phyloP scores from a whole-genome alignment of 306 rosid species.

The Potentilla sterilis region DNA sequence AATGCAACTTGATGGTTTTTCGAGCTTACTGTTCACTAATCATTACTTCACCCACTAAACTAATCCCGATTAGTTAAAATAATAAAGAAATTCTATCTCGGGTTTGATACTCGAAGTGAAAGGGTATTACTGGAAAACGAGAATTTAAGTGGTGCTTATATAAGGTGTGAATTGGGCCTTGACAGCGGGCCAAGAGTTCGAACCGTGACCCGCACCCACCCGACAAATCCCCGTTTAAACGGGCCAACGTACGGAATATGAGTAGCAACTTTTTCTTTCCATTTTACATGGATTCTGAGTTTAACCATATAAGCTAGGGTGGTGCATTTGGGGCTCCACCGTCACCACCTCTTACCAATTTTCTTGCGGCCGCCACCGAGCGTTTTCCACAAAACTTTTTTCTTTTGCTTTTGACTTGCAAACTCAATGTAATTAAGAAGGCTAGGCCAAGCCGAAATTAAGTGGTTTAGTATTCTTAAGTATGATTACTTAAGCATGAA shows the following conservation, averaged over 20 bases:
- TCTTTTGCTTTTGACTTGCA: background rate
- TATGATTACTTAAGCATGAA: background rate
- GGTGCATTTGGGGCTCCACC: conserved; percentile 54
- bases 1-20: conserved; percentile 54
- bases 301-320: background rate
- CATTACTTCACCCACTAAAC: conserved; percentile 66
- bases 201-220: conserved; percentile 35
- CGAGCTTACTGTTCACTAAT: conserved; percentile 44
- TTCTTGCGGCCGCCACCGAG: conserved; percentile 22
- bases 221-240: conserved; percentile 51
- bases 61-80: conserved; percentile 12
- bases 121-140: background rate
- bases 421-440: conserved; percentile 5
- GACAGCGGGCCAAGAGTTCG: conserved; percentile 2
- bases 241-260: conserved; percentile 39
- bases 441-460: conserved; percentile 14
- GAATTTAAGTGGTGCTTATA: conserved; percentile 24
- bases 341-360: conserved; percentile 27
- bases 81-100: conserved; percentile 3
- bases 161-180: conserved; percentile 23
- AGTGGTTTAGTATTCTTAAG: background rate
- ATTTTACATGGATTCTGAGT: conserved; percentile 22
- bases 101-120: conserved; percentile 33
- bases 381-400: background rate
- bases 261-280: conserved; percentile 26